These are phyloP conservation scores for Alternaria infectoria DNA, from an alignment of 2,329 filamentous ascomycete species.

Conservation along the genomic window DNA sequence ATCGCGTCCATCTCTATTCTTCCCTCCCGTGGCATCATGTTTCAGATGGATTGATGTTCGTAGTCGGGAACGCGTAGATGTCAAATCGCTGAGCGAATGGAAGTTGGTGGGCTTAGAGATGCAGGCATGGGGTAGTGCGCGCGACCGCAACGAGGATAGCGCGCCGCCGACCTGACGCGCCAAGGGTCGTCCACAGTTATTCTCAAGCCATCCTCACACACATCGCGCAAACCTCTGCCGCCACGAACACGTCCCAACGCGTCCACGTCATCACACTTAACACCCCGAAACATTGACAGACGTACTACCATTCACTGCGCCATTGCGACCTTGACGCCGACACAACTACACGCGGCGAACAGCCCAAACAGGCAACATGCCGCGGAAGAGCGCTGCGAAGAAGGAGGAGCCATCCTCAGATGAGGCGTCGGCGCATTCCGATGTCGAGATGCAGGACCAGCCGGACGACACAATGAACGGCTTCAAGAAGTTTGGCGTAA, in stretches of 20 bases:
- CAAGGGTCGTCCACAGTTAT: constrained; percentile 13
- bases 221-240: constrained; percentile 1
- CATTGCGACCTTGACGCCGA: not conserved
- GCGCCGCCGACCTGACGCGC: constrained; percentile 7
- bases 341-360: constrained; percentile 33
- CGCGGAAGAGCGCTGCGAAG: constrained; percentile 46
- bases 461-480: constrained; percentile 39
- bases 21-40: not conserved
- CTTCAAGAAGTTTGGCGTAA: constrained; percentile 46
- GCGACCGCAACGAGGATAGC: constrained; percentile 4
- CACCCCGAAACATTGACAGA: not conserved
- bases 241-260: constrained; percentile 5
- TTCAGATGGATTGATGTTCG: not conserved
- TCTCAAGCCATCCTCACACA: constrained; percentile 4
- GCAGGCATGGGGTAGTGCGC: constrained; percentile 1
- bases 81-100: not conserved
- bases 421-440: constrained; percentile 47
- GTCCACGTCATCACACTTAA: not conserved
- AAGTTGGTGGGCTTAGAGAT: not conserved
- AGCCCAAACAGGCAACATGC: constrained; percentile 49
- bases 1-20: not conserved
- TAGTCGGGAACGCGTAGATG: not conserved
- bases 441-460: constrained; percentile 48
- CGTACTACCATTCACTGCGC: not conserved
- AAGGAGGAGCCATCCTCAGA: constrained; percentile 46